Percentiles rank a stretch among this genome's conserved stretches.
These are phyloP conservation scores for Aphanomyces astaci DNA, from an alignment of 352 stramenopile species.

Conservation along the genomic window DNA sequence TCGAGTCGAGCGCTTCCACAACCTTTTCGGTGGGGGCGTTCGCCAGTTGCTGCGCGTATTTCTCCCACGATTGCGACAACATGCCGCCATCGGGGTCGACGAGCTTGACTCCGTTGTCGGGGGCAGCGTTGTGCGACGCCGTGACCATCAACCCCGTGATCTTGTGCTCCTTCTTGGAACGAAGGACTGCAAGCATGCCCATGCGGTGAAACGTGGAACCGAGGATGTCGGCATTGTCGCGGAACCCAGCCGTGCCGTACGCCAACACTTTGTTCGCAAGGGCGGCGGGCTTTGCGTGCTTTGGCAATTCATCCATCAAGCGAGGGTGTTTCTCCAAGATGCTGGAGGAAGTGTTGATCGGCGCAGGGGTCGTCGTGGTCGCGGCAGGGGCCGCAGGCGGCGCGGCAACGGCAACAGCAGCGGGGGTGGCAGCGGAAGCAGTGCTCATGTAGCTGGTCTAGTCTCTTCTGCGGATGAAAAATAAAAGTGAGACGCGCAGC, in stretches of 20 bases:
- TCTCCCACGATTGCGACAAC: constrained; percentile 87
- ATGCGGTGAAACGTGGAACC: constrained; percentile 89
- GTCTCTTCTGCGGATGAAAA: not conserved
- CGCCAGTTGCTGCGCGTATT: constrained; percentile 71
- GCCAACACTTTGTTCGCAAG: constrained; percentile 40
- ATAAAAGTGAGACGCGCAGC: constrained; percentile 20
- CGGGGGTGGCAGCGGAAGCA: not conserved
- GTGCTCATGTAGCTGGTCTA: constrained; percentile 3
- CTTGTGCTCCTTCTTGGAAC: constrained; percentile 69
- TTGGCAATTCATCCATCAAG: constrained; percentile 65
- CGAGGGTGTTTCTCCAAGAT: constrained; percentile 72
- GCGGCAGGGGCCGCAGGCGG: constrained; percentile 8
- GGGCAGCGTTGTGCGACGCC: constrained; percentile 86
- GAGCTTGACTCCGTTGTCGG: constrained; percentile 94
- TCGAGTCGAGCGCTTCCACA: constrained; percentile 66
- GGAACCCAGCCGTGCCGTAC: constrained; percentile 96
- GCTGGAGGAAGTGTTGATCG: constrained; percentile 26
- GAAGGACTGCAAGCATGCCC: constrained; percentile 78
- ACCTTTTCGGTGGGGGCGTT: constrained; percentile 77
- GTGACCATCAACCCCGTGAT: constrained; percentile 92
- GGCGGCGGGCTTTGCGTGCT: constrained; percentile 47
- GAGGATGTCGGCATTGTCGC: constrained; percentile 85
- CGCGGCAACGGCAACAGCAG: not conserved
- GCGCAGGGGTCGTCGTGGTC: not conserved
- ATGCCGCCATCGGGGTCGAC: constrained; percentile 91